Conservation (phyloP, 177 flowering plant species). For the Vitis hybrid region DNA sequence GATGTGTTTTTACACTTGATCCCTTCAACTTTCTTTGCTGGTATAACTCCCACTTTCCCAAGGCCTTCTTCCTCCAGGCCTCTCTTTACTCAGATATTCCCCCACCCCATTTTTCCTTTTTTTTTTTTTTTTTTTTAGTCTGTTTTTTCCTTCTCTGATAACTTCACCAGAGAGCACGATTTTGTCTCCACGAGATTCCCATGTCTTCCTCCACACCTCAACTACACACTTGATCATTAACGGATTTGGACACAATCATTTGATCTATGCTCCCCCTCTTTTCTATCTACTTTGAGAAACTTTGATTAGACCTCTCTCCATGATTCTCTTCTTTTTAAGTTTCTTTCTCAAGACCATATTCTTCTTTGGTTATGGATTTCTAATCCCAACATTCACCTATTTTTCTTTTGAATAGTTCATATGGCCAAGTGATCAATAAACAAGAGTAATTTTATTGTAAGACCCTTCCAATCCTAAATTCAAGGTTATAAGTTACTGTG, state of each 20-base stretch:
- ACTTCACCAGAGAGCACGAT: background rate
- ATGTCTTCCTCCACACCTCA: background rate
- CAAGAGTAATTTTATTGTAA: too few species aligned
- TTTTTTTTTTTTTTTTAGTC: too few species aligned
- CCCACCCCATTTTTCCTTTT: background rate
- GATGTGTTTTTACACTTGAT: slow-evolving; percentile 24
- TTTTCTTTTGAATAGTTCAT: background rate
- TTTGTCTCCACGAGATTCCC: slow-evolving; percentile 11
- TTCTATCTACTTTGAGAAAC: slow-evolving; percentile 26
- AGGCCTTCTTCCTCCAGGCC: slow-evolving; percentile 10
- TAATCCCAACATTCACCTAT: background rate
- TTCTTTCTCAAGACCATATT: background rate
- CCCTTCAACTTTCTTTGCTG: slow-evolving; percentile 37
- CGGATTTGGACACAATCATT: slow-evolving; percentile 37
- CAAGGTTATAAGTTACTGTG: too few species aligned
- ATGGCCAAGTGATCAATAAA: too few species aligned
- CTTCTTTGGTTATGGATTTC: background rate
- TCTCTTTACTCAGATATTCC: background rate
- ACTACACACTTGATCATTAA: slow-evolving; percentile 26
- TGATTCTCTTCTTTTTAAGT: background rate
- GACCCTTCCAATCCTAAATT: too few species aligned
- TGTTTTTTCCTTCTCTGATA: too few species aligned
- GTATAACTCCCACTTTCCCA: slow-evolving; percentile 33
- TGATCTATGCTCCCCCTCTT: slow-evolving; percentile 14
- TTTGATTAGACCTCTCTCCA: slow-evolving; percentile 31